Evolutionary conservation across 75 land plant species (phyloP), one percentile per base, ranked within the genome.

Genomic region (Pinus albicaulis): DNA sequence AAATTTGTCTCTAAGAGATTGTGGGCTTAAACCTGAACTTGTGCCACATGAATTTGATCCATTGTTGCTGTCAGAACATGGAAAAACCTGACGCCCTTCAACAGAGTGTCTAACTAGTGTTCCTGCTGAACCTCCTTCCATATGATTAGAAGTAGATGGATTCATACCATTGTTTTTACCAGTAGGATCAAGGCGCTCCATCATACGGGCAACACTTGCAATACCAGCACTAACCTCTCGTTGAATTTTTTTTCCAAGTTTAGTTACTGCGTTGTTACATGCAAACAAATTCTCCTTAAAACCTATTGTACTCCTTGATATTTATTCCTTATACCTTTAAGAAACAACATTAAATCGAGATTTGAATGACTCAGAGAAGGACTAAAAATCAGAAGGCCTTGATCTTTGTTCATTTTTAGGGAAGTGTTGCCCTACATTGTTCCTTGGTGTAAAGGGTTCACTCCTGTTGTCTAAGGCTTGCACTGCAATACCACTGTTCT

Each of bases 331-430:
- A 84, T 85, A 96, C 78, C 99, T 96, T 56, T 55, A 58, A 52
- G 99, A 97, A 24, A 96, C 85, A 20, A 91, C 86, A 80, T 84
- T 82, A 34, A 92, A 58, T 24, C 95, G 89, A 69, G 98, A 94
- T 86, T 92, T 97, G 23, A 94, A 75, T 3, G 92, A 82, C 60
- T 94, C 99, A 14, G 95, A 92, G 61, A 97, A 89, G 74, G 98
- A 90, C 58, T 91, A 91, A 13, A 91, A 53, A 36, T 97, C 98
- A 23, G 95, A 89, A n/a, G 98, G 84, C 76, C 91, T 91, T 63
- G 89, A 81, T 76, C 86, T 81, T 63, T 92, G 89, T 59, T 77
- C 87, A 68, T 36, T 72, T 28, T 60, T 66, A 36, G 89, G 74
- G 19, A 80, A 79, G 41, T 78, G 56, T 56, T 82, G 83, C 59